phyloP scores from a whole-genome alignment of 169 alveolate genomes.

The Cryptosporidium viatorum region DNA sequence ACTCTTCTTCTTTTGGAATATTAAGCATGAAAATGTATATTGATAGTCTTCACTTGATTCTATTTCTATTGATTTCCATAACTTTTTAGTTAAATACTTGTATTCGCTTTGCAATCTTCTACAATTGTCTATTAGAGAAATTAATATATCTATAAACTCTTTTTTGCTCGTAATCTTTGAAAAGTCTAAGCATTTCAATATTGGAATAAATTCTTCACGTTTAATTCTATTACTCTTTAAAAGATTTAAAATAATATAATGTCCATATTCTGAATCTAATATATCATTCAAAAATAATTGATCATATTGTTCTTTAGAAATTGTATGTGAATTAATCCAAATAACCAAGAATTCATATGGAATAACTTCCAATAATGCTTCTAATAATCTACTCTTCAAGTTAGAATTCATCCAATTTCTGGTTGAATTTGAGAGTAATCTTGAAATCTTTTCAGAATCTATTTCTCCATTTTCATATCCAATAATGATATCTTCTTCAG shows the following conservation, averaged over 20 bases:
- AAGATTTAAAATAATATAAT: slow-evolving; percentile 29
- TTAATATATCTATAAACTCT: slow-evolving; percentile 38
- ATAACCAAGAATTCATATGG: slow-evolving; percentile 24
- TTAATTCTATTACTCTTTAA: slow-evolving; percentile 30
- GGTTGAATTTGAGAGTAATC: slow-evolving; percentile 28
- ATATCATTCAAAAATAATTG: slow-evolving; percentile 9
- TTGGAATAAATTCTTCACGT: slow-evolving; percentile 32
- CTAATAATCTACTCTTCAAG: slow-evolving; percentile 35
- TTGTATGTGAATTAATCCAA: slow-evolving; percentile 39
- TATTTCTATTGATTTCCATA: slow-evolving; percentile 63
- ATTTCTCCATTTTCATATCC: slow-evolving; percentile 1
- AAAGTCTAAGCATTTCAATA: slow-evolving; percentile 34
- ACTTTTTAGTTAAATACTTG: slow-evolving; percentile 36
- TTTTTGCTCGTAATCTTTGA: slow-evolving; percentile 13
- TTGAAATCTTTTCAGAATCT: slow-evolving; percentile 33
- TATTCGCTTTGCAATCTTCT: slow-evolving; percentile 61
- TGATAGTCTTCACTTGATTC: slow-evolving; percentile 52
- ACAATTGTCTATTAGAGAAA: slow-evolving; percentile 39
- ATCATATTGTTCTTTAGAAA: not conserved
- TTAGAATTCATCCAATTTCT: slow-evolving; percentile 41
- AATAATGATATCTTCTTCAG: slow-evolving; percentile 33
- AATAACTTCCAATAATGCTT: slow-evolving; percentile 20
- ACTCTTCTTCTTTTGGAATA: slow-evolving; percentile 27
- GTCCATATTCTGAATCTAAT: slow-evolving; percentile 46
- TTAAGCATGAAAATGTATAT: slow-evolving; percentile 64